These are phyloP conservation scores for Stylosanthes scabra DNA, from an alignment of 331 rosid species.

Conservation along the genomic window DNA sequence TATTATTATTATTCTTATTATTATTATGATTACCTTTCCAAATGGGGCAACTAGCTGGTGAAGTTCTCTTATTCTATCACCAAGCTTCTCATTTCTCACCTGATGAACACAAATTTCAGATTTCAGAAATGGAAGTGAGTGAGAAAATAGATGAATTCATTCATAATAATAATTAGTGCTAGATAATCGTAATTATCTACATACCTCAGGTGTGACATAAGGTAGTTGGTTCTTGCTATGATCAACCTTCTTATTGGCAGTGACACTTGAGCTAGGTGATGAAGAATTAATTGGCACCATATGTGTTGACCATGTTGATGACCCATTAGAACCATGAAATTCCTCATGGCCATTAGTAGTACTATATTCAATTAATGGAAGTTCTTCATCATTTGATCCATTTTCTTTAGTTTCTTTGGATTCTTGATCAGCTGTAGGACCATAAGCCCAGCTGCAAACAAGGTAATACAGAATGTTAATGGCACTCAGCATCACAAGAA, in stretches of 20 bases:
- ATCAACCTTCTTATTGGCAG: constrained; percentile 48
- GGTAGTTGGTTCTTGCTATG: constrained; percentile 44
- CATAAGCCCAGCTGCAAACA: constrained; percentile 68
- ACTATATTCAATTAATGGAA: constrained; percentile 21
- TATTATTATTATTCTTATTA: too few relatives aligned
- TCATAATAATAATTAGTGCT: neutral
- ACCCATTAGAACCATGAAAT: constrained; percentile 40
- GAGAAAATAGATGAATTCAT: constrained; percentile 20
- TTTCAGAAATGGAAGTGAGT: constrained; percentile 12
- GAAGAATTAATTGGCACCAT: constrained; percentile 55
- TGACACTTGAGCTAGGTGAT: constrained; percentile 59
- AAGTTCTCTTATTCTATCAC: constrained; percentile 90
- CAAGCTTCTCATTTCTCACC: constrained; percentile 97
- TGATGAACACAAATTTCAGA: constrained; percentile 23
- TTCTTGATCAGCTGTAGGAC: constrained; percentile 50
- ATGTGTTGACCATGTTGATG: constrained; percentile 55
- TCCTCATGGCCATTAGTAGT: constrained; percentile 55
- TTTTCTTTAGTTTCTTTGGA: constrained; percentile 9
- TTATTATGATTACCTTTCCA: constrained; percentile 75
- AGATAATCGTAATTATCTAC: neutral
- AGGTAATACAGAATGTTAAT: constrained; percentile 53
- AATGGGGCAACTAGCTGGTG: constrained; percentile 95
- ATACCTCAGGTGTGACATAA: constrained; percentile 67
- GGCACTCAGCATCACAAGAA: constrained; percentile 48
- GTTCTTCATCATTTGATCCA: constrained; percentile 42